Evolutionary conservation across 2,329 filamentous ascomycete genomes (phyloP).

Genomic region (Penicillium sp.): DNA sequence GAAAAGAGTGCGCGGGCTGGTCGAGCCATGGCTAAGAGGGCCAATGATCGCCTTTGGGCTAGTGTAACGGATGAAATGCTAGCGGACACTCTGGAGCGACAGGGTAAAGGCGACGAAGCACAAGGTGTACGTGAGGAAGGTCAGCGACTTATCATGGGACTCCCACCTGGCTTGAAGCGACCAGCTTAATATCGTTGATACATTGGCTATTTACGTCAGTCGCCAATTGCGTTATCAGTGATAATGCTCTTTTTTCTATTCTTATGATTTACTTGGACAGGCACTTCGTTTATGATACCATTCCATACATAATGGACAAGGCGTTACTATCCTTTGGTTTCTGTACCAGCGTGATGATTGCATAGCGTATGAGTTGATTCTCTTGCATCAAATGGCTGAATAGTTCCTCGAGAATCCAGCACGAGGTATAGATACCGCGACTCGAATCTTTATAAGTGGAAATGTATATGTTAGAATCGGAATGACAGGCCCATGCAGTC

Average conservation of each 20-base stretch:
- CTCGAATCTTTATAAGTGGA: not conserved
- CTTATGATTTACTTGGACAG: constrained; percentile 9
- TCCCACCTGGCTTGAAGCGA: constrained; percentile 40
- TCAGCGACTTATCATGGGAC: constrained; percentile 36
- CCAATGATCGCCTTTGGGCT: constrained; percentile 72
- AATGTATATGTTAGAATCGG: not conserved
- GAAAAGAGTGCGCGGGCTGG: constrained; percentile 73
- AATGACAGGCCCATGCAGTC: not conserved
- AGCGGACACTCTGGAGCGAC: constrained; percentile 70
- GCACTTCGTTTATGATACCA: constrained; percentile 32
- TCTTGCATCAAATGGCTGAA: not conserved
- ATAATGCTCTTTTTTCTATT: constrained; percentile 4
- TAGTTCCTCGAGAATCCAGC: not conserved
- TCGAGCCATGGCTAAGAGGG: constrained; percentile 65
- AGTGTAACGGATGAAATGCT: constrained; percentile 80
- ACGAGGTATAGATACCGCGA: not conserved
- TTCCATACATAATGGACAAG: constrained; percentile 21
- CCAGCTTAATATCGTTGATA: constrained; percentile 8
- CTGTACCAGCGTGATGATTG: not conserved
- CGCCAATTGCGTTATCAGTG: not conserved
- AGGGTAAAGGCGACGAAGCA: constrained; percentile 62
- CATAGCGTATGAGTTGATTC: not conserved
- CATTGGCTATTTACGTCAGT: not conserved
- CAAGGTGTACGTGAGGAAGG: constrained; percentile 47
- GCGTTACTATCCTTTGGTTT: constrained; percentile 11